phyloP scores from a whole-genome alignment of 192 early-diverging fungal species.

The Entrophospora sp. region DNA sequence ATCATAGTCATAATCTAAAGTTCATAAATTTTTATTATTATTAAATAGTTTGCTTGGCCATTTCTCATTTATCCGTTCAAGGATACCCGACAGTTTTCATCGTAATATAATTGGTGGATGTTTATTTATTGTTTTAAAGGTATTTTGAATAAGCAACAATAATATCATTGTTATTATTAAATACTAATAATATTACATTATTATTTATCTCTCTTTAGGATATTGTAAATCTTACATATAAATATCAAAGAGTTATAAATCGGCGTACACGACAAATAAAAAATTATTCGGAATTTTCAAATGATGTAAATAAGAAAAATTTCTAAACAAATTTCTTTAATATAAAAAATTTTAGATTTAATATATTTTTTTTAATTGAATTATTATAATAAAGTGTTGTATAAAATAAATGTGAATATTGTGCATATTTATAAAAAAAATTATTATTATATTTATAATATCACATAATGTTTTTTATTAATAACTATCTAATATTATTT shows the following conservation, averaged over 20 bases:
- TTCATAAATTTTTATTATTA: background rate
- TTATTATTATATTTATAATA: too few species aligned
- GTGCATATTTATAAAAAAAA: too few species aligned
- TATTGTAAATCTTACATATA: conserved; percentile 16
- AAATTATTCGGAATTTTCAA: conserved; percentile 10
- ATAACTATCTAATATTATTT: too few species aligned
- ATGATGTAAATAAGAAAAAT: too few species aligned
- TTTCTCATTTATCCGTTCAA: conserved; percentile 38
- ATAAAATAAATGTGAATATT: too few species aligned
- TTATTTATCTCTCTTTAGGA: background rate
- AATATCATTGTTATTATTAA: background rate
- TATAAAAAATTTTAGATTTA: too few species aligned
- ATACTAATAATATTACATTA: background rate
- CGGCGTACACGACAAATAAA: conserved; percentile 14
- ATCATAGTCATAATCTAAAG: too few species aligned
- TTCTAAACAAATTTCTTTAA: too few species aligned
- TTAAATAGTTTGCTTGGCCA: conserved; percentile 32
- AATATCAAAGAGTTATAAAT: conserved; percentile 18
- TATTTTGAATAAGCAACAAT: background rate
- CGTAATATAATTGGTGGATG: conserved; percentile 45
- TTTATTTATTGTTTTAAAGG: conserved; percentile 49
- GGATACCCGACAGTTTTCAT: conserved; percentile 45
- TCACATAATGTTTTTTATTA: too few species aligned
- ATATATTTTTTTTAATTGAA: too few species aligned
- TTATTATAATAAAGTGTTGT: too few species aligned